Evolutionary conservation across 1,284 basidiomycete species (phyloP).

Genomic region (Calocybe gambosa): DNA sequence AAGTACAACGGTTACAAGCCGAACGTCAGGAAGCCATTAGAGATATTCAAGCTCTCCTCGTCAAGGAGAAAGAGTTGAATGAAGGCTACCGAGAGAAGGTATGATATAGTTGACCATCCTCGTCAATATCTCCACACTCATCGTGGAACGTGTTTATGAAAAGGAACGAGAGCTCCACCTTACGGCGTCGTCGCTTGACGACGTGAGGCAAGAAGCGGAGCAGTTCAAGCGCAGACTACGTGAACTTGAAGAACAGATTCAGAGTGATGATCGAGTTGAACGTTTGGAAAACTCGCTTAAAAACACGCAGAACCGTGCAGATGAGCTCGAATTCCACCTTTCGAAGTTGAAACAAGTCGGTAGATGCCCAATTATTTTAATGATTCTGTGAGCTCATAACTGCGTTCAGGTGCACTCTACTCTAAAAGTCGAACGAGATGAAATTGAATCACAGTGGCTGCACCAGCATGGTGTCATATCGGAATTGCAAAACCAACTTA

Average conservation of each 20-base stretch:
- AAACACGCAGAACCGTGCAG: conserved; percentile 72
- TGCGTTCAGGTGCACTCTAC: conserved; percentile 43
- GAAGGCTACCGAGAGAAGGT: conserved; percentile 64
- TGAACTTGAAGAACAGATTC: conserved; percentile 73
- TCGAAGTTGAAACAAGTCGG: conserved; percentile 70
- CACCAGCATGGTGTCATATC: conserved; percentile 34
- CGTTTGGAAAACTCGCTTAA: conserved; percentile 63
- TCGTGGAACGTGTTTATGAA: conserved; percentile 3
- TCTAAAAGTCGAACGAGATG: conserved; percentile 57
- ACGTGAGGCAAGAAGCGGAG: conserved; percentile 48
- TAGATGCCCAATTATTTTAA: background rate
- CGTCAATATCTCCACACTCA: background rate
- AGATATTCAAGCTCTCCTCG: conserved; percentile 36
- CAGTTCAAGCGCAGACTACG: conserved; percentile 51
- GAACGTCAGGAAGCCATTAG: conserved; percentile 28
- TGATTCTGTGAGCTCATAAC: conserved; percentile 10
- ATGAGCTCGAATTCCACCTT: conserved; percentile 74
- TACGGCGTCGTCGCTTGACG: conserved; percentile 44
- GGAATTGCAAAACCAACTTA: conserved; percentile 41
- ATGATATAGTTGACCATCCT: conserved; percentile 9
- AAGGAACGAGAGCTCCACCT: conserved; percentile 74
- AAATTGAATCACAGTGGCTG: conserved; percentile 40
- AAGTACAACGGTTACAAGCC: conserved; percentile 34
- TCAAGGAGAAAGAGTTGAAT: conserved; percentile 46
- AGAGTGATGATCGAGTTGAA: conserved; percentile 74